phyloP scores from a whole-genome alignment of 148 eudicot species.

The Heliamphora exappendiculata region DNA sequence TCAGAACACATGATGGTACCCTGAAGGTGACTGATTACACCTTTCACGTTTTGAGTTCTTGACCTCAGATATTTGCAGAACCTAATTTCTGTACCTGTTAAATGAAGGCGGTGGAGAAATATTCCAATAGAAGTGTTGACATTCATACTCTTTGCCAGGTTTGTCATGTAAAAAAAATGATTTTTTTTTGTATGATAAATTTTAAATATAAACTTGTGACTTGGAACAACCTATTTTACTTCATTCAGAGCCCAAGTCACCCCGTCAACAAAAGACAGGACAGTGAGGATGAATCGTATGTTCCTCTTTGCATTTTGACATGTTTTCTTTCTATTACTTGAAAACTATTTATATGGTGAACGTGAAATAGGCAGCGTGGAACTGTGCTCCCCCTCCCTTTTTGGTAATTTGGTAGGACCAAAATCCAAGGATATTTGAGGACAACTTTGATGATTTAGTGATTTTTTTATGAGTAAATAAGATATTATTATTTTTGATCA shows the following conservation, averaged over 20 bases:
- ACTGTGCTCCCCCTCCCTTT: background rate
- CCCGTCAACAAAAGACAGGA: background rate
- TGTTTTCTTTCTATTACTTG: background rate
- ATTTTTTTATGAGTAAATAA: no score
- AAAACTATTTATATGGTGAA: background rate
- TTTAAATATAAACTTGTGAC: background rate
- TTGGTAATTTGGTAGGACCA: no score
- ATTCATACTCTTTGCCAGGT: slow-evolving; percentile 37
- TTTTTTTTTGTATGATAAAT: slow-evolving; percentile 1
- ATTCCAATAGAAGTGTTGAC: slow-evolving; percentile 23
- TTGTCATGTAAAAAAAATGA: background rate
- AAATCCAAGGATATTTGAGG: no score
- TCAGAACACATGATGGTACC: slow-evolving; percentile 29
- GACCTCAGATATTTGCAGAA: slow-evolving; percentile 3
- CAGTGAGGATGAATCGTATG: slow-evolving; percentile 15
- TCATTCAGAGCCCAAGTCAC: slow-evolving; percentile 11
- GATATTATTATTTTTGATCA: no score
- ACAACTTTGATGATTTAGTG: no score
- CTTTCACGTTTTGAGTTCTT: slow-evolving; percentile 3
- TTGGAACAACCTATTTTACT: background rate
- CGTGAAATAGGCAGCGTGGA: background rate
- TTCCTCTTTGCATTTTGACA: background rate
- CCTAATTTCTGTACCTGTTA: slow-evolving; percentile 12
- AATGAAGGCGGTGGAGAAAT: slow-evolving; percentile 41
- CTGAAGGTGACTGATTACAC: slow-evolving; percentile 33